A percentile compares a stretch with the other conserved stretches of the same genome.
Evolutionary conservation across 441 rosid genomes (phyloP).

Genomic region (Brassica hybrid): DNA sequence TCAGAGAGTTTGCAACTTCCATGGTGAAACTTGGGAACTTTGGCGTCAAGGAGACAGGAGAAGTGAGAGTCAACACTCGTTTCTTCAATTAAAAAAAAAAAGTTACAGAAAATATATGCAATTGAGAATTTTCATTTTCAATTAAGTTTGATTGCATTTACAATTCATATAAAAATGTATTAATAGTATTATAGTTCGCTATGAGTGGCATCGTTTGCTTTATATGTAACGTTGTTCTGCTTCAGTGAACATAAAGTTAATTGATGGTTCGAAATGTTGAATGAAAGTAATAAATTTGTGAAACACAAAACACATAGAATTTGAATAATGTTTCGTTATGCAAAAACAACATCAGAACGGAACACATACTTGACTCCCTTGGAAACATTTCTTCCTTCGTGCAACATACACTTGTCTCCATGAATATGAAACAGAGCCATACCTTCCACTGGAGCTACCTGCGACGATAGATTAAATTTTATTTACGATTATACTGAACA

Average conservation of each 20-base stretch:
- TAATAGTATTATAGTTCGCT: not conserved
- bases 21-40: conserved; percentile 79
- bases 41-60: conserved; percentile 62
- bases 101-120: not conserved
- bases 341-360: conserved; percentile 93
- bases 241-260: conserved; percentile 21
- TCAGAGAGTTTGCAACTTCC: conserved; percentile 66
- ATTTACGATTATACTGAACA: not conserved
- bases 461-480: not conserved
- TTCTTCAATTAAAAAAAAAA: conserved; percentile 44
- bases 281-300: not conserved
- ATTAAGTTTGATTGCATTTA: conserved; percentile 30
- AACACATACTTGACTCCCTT: conserved; percentile 87
- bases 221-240: conserved; percentile 18
- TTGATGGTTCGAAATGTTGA: conserved; percentile 3
- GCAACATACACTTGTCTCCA: conserved; percentile 92
- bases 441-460: conserved; percentile 96
- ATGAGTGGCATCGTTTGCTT: conserved; percentile 15
- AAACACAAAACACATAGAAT: conserved; percentile 23
- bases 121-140: conserved; percentile 26
- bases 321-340: conserved; percentile 47
- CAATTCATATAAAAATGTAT: conserved; percentile 12
- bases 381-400: conserved; percentile 77
- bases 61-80: conserved; percentile 62
- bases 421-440: conserved; percentile 94